phyloP scores from a whole-genome alignment of 805 yeast genomes.

The Hyphopichia homilentoma region DNA sequence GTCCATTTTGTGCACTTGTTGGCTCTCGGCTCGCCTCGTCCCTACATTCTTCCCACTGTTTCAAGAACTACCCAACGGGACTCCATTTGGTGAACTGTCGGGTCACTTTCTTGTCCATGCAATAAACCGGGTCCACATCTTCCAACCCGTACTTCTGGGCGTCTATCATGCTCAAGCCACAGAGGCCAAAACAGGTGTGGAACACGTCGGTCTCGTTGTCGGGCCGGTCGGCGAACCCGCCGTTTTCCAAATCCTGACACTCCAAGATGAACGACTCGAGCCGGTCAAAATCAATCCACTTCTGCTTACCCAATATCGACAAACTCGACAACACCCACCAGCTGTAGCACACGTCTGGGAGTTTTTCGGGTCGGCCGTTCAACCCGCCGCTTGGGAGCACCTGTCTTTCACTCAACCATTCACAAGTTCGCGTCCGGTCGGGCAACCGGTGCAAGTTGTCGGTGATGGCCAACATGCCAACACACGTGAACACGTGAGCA shows the following conservation, averaged over 20 bases:
- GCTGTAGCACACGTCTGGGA: slow-evolving; percentile 96
- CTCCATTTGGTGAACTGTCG: slow-evolving; percentile 27
- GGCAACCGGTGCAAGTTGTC: slow-evolving; percentile 47
- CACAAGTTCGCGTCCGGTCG: slow-evolving; percentile 45
- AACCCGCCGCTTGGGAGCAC: slow-evolving; percentile 76
- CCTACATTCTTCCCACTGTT: too few species aligned
- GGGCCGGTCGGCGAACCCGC: slow-evolving; percentile 92
- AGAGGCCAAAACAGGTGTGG: slow-evolving; percentile 87
- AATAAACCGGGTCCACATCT: slow-evolving; percentile 81
- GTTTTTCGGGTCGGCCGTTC: slow-evolving; percentile 93
- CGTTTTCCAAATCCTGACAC: slow-evolving; percentile 73
- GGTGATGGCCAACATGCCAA: slow-evolving; percentile 75
- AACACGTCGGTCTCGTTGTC: slow-evolving; percentile 90
- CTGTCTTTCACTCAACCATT: slow-evolving; percentile 94
- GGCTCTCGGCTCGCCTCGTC: too few species aligned
- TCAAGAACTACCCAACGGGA: too few species aligned
- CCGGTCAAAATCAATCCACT: slow-evolving; percentile 73
- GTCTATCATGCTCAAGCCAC: slow-evolving; percentile 80
- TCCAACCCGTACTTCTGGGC: slow-evolving; percentile 46
- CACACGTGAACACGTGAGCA: slow-evolving; percentile 84
- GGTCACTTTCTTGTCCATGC: slow-evolving; percentile 62
- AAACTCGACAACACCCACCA: slow-evolving; percentile 94
- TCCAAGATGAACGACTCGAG: slow-evolving; percentile 63
- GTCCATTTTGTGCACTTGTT: too few species aligned
- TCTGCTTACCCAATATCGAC: slow-evolving; percentile 57